phyloP scores from a whole-genome alignment of 1,284 basidiomycete genomes.

The Boletellus deceptivus region DNA sequence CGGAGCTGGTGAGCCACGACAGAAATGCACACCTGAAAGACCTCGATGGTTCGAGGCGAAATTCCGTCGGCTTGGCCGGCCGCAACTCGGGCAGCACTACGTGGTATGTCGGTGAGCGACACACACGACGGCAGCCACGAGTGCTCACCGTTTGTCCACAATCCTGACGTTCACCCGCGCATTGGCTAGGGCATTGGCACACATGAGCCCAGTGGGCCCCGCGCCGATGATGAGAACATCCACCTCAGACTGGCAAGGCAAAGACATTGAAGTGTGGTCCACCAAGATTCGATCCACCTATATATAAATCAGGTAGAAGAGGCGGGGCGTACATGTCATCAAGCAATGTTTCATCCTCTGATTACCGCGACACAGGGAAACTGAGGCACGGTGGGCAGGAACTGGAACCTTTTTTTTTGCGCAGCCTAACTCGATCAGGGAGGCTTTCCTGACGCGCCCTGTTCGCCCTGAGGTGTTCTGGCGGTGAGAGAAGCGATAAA shows the following conservation, averaged over 20 bases:
- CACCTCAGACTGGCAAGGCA: constrained; percentile 32
- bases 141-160: constrained; percentile 28
- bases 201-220: constrained; percentile 46
- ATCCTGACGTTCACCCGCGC: constrained; percentile 24
- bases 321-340: not conserved
- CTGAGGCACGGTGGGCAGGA: no score
- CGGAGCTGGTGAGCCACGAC: not conserved
- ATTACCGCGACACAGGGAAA: no score
- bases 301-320: not conserved
- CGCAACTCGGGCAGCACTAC: constrained; percentile 26
- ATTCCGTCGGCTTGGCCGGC: constrained; percentile 44
- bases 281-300: not conserved
- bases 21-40: constrained; percentile 32
- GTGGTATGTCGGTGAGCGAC: not conserved
- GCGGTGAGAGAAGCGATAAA: not conserved
- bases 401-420: not conserved
- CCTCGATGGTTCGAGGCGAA: constrained; percentile 44
- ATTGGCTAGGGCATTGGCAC: constrained; percentile 26
- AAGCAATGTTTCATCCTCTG: not conserved
- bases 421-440: not conserved
- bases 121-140: not conserved
- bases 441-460: not conserved
- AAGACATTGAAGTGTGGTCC: constrained; percentile 5
- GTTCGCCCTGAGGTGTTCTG: not conserved
- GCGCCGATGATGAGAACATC: constrained; percentile 58